Evolutionary conservation across 2,329 filamentous ascomycete genomes (phyloP).

Genomic region (Shiraia sp.): DNA sequence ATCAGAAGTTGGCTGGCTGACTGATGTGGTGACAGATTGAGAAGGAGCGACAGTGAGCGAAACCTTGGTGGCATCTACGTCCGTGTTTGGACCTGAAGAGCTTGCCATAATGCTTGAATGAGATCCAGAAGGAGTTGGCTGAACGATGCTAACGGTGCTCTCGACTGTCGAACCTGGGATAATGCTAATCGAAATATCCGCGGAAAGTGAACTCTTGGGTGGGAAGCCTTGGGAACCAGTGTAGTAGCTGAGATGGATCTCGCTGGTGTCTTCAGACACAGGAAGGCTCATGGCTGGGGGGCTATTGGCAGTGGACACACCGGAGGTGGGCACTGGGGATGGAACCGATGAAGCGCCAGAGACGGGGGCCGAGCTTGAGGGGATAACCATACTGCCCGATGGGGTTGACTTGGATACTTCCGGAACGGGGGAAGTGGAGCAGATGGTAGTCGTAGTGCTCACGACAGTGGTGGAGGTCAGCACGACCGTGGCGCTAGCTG

Average conservation of each 20-base stretch:
- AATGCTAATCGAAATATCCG: constrained; percentile 8
- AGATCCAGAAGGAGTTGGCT: constrained; percentile 2
- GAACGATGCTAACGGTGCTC: constrained; percentile 3
- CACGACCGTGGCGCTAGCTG: constrained; percentile 37
- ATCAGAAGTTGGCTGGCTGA: not conserved
- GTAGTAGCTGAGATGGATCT: not conserved
- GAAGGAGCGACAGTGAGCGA: not conserved
- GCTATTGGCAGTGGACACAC: not conserved
- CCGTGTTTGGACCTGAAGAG: constrained; percentile 3
- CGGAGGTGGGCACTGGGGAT: not conserved
- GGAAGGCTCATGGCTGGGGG: not conserved
- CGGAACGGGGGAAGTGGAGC: constrained; percentile 26
- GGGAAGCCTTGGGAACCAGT: not conserved
- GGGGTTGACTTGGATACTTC: not conserved
- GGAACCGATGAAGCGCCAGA: not conserved
- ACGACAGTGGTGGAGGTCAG: constrained; percentile 45
- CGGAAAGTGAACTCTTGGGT: not conserved
- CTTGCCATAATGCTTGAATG: constrained; percentile 5
- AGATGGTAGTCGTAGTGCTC: constrained; percentile 49
- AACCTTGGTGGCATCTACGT: not conserved
- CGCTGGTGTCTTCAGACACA: not conserved
- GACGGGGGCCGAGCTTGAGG: not conserved
- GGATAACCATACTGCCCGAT: not conserved
- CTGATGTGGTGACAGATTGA: not conserved
- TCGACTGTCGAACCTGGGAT: constrained; percentile 6